Percentiles rank a stretch among this genome's conserved stretches.
Evolutionary conservation across 139 green algal species (phyloP).

Genomic region (Chlorella vulgaris): DNA sequence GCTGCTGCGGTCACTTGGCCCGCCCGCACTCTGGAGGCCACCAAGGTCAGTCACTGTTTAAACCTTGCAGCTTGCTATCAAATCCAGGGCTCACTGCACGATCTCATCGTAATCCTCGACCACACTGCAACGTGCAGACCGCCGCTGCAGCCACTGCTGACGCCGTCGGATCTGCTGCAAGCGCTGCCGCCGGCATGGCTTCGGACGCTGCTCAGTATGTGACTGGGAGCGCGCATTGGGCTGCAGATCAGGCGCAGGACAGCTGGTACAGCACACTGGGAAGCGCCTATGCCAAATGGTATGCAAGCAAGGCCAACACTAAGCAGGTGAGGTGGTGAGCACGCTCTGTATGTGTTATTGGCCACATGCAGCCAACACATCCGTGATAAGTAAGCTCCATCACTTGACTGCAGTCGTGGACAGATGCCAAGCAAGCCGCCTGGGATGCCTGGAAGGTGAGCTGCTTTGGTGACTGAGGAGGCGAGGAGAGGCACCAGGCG

Average conservation of each 20-base stretch:
- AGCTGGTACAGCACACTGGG: not conserved
- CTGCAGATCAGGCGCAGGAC: conserved; percentile 5
- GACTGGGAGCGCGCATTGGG: not conserved
- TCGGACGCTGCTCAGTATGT: not conserved
- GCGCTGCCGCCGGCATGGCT: not conserved
- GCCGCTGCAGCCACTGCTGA: not conserved
- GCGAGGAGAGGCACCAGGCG: too few relatives aligned
- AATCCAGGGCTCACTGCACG: too few relatives aligned
- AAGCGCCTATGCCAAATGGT: conserved; percentile 5
- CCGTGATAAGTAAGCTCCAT: too few relatives aligned
- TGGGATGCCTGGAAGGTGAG: conserved; percentile 40
- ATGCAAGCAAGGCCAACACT: conserved; percentile 14
- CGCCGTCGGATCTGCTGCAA: not conserved
- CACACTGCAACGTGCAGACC: too few relatives aligned
- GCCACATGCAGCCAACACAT: not conserved
- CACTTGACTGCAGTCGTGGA: conserved; percentile 12
- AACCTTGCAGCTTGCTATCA: too few relatives aligned
- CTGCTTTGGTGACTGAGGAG: not conserved
- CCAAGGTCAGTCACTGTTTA: too few relatives aligned
- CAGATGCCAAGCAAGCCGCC: conserved; percentile 29
- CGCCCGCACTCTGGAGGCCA: conserved; percentile 3
- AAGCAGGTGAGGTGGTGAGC: conserved; percentile 8
- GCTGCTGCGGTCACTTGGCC: conserved; percentile 27
- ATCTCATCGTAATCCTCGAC: too few relatives aligned
- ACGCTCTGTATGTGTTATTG: too few relatives aligned